Conservation (phyloP, 257 asterid genomes). For the Solanum rostratum region DNA sequence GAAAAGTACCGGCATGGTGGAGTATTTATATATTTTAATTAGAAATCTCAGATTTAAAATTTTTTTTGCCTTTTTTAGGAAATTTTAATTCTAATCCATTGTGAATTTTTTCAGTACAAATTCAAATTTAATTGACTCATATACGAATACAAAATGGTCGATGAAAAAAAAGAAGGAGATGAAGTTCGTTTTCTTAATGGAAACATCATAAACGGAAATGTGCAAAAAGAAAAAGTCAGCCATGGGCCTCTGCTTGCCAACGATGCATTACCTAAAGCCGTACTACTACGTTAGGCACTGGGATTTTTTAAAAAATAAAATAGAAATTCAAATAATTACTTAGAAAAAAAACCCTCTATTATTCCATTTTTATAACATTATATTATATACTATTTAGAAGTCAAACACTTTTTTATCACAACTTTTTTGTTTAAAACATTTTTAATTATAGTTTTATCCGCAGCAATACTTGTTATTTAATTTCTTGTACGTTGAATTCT, state of each 20-base stretch:
- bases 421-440: neutral
- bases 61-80: too few species aligned
- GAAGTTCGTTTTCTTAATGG: neutral
- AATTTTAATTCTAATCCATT: too few species aligned
- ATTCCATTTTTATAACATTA: neutral
- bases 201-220: neutral
- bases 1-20: too few species aligned
- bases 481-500: neutral
- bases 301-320: neutral
- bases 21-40: too few species aligned
- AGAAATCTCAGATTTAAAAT: too few species aligned
- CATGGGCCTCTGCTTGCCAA: neutral
- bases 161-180: neutral
- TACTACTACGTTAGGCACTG: neutral
- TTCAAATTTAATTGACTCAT: too few species aligned
- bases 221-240: neutral
- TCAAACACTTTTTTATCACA: neutral
- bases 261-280: neutral
- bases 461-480: neutral
- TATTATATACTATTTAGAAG: neutral
- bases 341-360: neutral
- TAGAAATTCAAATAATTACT: neutral
- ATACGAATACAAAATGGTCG: too few species aligned
- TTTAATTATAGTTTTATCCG: neutral
- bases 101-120: too few species aligned